These are phyloP conservation scores for Ophiocordyceps camponoti-floridani DNA, from an alignment of 2,329 filamentous ascomycete species.

Conservation along the genomic window DNA sequence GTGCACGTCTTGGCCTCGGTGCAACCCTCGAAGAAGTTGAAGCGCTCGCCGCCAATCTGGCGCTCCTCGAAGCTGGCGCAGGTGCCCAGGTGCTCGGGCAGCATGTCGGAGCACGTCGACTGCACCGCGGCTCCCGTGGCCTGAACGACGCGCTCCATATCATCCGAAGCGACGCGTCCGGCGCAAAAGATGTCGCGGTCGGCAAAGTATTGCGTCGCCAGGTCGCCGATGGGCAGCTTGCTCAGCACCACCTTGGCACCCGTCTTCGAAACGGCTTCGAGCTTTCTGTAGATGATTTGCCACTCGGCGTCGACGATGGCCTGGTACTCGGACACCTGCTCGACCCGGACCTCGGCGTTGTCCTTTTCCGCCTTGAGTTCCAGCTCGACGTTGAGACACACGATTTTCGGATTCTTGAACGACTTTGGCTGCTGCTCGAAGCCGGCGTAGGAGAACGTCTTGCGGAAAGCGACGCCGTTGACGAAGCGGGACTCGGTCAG, in stretches of 20 bases:
- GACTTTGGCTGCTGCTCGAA: conserved; percentile 98
- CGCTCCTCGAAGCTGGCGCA: conserved; percentile 87
- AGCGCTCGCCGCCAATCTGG: conserved; percentile 92
- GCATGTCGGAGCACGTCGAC: conserved; percentile 93
- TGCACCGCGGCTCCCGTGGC: conserved; percentile 84
- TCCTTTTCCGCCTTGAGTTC: conserved; percentile 99
- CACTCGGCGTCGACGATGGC: conserved; percentile 98
- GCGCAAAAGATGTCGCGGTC: conserved; percentile 98
- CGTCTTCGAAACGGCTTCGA: conserved; percentile 84
- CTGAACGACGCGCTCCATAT: conserved; percentile 91
- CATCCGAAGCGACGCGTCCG: conserved; percentile 75
- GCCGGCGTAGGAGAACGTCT: conserved; percentile 97
- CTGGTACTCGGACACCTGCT: conserved; percentile 98
- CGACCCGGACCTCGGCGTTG: conserved; percentile 93
- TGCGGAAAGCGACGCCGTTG: conserved; percentile 97
- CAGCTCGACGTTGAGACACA: conserved; percentile 93
- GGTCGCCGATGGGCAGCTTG: conserved; percentile 91
- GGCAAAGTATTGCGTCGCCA: conserved; percentile 95
- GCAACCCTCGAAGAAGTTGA: conserved; percentile 97
- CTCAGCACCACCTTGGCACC: conserved; percentile 95
- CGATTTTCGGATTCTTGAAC: conserved; percentile 87
- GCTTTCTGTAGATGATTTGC: conserved; percentile 99
- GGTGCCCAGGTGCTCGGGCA: conserved; percentile 70
- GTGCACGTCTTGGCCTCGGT: conserved; percentile 94
- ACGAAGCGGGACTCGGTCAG: conserved; percentile 93